These are phyloP conservation scores for Hypoxylon sp. DNA, from an alignment of 2,329 filamentous ascomycete species.

Conservation along the genomic window DNA sequence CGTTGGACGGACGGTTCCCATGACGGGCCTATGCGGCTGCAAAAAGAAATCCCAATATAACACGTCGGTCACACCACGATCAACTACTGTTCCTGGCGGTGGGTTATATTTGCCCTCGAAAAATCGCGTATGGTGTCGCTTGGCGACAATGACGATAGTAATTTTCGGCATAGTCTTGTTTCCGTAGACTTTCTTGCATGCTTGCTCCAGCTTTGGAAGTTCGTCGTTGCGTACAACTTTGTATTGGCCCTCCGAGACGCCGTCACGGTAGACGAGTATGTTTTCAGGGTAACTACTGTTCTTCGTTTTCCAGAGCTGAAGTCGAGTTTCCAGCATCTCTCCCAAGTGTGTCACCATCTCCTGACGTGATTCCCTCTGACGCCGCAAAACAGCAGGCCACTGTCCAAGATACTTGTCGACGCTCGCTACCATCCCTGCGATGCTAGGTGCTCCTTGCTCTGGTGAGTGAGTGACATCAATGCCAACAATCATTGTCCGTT, in stretches of 20 bases:
- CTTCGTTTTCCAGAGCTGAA: slow-evolving; percentile 71
- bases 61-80: slow-evolving; percentile 77
- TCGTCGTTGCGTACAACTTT: slow-evolving; percentile 70
- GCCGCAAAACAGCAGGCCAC: slow-evolving; percentile 75
- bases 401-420: slow-evolving; percentile 73
- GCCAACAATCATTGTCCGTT: slow-evolving; percentile 79
- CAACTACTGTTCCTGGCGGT: slow-evolving; percentile 79
- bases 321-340: slow-evolving; percentile 72
- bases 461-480: slow-evolving; percentile 83
- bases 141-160: slow-evolving; percentile 78
- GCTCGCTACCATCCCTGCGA: slow-evolving; percentile 79
- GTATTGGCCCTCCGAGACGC: slow-evolving; percentile 84
- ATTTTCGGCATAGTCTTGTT: slow-evolving; percentile 67
- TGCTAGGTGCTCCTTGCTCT: slow-evolving; percentile 69
- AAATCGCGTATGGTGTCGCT: slow-evolving; percentile 83
- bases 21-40: slow-evolving; percentile 76
- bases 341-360: slow-evolving; percentile 76
- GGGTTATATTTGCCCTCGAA: slow-evolving; percentile 68
- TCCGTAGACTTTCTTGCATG: slow-evolving; percentile 71
- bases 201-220: slow-evolving; percentile 68
- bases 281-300: slow-evolving; percentile 69
- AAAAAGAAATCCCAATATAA: slow-evolving; percentile 80
- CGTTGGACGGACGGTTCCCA: slow-evolving; percentile 79
- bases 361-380: slow-evolving; percentile 66
- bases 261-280: slow-evolving; percentile 81